These are phyloP conservation scores for Aspergillus cavernicola DNA, from an alignment of 495 filamentous ascomycete species.

Conservation along the genomic window DNA sequence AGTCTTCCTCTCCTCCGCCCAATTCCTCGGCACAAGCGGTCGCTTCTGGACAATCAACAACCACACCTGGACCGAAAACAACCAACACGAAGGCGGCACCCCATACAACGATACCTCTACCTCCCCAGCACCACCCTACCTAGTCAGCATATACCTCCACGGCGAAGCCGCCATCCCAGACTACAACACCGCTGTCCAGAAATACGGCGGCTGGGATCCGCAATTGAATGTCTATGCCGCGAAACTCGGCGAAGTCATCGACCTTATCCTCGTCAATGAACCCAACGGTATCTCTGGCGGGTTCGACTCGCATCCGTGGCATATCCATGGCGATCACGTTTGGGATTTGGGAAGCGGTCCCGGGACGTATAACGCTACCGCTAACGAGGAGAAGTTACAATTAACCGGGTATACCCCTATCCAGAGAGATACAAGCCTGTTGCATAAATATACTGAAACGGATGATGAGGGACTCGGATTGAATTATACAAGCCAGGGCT, in stretches of 20 bases:
- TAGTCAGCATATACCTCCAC: background rate
- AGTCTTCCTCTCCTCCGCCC: background rate
- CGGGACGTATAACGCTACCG: background rate
- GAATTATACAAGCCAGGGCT: background rate
- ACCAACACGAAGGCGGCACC: background rate
- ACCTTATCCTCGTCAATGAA: background rate
- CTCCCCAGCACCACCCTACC: background rate
- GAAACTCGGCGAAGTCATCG: background rate
- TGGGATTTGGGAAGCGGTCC: background rate
- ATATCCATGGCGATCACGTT: background rate
- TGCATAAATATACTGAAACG: background rate
- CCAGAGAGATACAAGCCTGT: background rate
- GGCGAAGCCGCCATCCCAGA: background rate
- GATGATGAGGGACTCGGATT: background rate
- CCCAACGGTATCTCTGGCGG: background rate
- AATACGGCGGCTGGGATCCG: background rate
- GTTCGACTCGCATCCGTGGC: background rate
- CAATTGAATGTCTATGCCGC: background rate
- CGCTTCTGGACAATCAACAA: background rate
- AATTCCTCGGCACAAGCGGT: background rate
- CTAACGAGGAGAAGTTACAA: background rate
- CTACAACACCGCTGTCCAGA: background rate
- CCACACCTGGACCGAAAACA: background rate
- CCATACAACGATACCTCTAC: background rate
- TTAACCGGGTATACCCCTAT: background rate